A percentile compares a stretch with the other conserved stretches of the same genome.
Conservation (phyloP, 1,139 yeast species). For the Lodderomyces orthopsilosis region DNA sequence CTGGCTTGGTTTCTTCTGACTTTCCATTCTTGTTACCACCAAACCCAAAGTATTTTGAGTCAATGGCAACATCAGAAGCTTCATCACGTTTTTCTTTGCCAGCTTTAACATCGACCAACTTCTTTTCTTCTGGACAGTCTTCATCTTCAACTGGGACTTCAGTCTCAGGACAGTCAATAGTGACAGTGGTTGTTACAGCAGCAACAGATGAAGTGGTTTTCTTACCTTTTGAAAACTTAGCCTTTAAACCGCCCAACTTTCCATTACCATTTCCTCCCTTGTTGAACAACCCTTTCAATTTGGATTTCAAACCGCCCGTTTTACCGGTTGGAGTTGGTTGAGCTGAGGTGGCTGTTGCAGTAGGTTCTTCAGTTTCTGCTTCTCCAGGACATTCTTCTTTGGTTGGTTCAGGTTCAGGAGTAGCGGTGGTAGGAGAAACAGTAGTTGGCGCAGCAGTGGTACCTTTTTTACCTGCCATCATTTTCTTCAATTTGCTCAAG, state of each 20-base stretch:
- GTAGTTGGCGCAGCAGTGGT: constrained; percentile 1
- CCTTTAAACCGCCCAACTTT: constrained; percentile 1
- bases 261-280: constrained; percentile 4
- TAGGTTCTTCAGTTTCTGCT: background rate
- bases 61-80: constrained; percentile 5
- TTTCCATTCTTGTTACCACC: constrained; percentile 1
- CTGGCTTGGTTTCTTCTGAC: background rate
- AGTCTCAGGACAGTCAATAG: constrained; percentile 2
- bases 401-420: constrained; percentile 1
- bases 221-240: background rate
- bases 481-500: constrained; percentile 7
- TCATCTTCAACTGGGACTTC: constrained; percentile 2
- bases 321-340: constrained; percentile 4
- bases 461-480: constrained; percentile 7
- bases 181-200: background rate
- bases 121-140: constrained; percentile 3
- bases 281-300: constrained; percentile 3
- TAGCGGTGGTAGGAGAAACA: background rate
- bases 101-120: background rate
- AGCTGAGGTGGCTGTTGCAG: background rate
- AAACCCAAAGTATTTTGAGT: background rate
- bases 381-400: constrained; percentile 6
- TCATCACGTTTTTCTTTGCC: constrained; percentile 5
- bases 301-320: constrained; percentile 5
- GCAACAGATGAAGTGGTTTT: constrained; percentile 1